Conservation (phyloP, 1,284 basidiomycete species). For the Mycosarcoma maydis region DNA sequence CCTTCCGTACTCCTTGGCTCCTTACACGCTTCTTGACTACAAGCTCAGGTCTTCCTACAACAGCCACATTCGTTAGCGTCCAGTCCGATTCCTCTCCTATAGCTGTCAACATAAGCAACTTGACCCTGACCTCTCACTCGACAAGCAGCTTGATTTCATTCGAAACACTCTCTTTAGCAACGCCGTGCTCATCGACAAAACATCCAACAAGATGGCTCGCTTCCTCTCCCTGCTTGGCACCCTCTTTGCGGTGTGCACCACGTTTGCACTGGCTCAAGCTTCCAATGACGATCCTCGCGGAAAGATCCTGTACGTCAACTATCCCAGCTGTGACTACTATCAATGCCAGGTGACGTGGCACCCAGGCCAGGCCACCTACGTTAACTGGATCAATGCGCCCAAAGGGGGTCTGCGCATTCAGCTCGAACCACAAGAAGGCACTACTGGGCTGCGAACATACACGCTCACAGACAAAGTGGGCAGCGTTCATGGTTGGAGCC, state of each 20-base stretch:
- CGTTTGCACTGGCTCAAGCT: conserved; percentile 12
- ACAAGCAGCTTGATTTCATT: no score
- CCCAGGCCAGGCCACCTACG: conserved; percentile 10
- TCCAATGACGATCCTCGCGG: conserved; percentile 41
- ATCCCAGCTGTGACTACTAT: conserved; percentile 32
- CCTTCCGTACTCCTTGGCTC: no score
- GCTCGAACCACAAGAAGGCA: conserved; percentile 38
- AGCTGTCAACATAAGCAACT: no score
- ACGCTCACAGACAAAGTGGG: conserved; percentile 37
- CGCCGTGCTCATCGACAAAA: no score
- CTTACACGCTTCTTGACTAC: no score
- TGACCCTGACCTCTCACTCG: no score
- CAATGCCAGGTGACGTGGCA: conserved; percentile 38
- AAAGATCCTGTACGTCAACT: conserved; percentile 43
- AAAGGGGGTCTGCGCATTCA: conserved; percentile 32
- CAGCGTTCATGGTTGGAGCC: conserved; percentile 14
- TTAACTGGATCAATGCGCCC: conserved; percentile 48
- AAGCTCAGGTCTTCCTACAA: no score
- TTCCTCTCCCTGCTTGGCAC: conserved; percentile 6
- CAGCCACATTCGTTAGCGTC: no score
- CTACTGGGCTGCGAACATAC: conserved; percentile 23
- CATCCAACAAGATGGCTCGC: conserved; percentile 14
- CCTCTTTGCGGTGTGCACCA: conserved; percentile 1
- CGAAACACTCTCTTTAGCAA: background rate
- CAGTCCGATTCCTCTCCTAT: no score